Evolutionary conservation across 768 basidiomycete genomes (phyloP).

Genomic region (Sistotremastrum niveocremeum): DNA sequence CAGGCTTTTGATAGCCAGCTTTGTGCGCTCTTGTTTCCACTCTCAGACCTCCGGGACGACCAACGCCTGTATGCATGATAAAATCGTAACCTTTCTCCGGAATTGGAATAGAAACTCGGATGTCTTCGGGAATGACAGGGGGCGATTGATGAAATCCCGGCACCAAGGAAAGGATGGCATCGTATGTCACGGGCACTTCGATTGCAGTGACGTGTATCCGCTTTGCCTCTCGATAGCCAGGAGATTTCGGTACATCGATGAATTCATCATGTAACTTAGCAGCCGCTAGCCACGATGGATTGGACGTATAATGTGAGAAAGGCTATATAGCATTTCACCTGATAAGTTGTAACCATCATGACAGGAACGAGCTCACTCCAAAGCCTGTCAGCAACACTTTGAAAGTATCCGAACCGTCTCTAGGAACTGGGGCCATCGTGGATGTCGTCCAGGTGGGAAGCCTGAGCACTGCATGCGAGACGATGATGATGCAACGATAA

Average conservation of each 20-base stretch:
- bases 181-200: constrained; percentile 46
- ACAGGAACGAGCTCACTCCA: no score
- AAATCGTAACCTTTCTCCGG: constrained; percentile 44
- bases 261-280: constrained; percentile 44
- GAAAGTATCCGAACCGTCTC: no score
- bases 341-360: no score
- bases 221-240: constrained; percentile 13
- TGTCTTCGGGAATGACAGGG: constrained; percentile 28
- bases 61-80: constrained; percentile 58
- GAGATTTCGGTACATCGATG: constrained; percentile 14
- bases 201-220: constrained; percentile 48
- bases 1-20: constrained; percentile 55
- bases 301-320: constrained; percentile 38
- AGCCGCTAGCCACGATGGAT: constrained; percentile 65
- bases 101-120: constrained; percentile 27
- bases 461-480: no score
- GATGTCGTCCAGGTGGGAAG: no score
- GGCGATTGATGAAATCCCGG: constrained; percentile 51
- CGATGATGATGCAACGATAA: no score
- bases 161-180: constrained; percentile 36
- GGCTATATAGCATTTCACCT: constrained; percentile 23
- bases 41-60: constrained; percentile 45
- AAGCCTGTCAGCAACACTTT: no score
- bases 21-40: constrained; percentile 59
- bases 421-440: no score